Percentiles rank a stretch among this genome's conserved stretches.
Conservation (phyloP, 1,139 yeast genomes). For the Debaryomyces udenii region DNA sequence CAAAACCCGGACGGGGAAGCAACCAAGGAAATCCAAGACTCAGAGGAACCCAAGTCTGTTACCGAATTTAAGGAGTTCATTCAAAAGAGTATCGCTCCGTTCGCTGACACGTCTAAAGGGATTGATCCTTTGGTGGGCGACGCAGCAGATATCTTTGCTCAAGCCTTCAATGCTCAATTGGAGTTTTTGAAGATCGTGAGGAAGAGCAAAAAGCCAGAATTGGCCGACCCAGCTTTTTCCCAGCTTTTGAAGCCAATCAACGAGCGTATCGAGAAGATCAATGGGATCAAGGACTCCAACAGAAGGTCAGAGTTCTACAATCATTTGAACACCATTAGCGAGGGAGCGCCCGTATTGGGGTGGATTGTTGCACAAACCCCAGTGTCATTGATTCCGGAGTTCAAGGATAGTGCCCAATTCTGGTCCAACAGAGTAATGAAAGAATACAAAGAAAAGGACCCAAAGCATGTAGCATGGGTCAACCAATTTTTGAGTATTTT, state of each 20-base stretch:
- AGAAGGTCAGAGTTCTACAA: constrained; percentile 66
- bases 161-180: constrained; percentile 64
- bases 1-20: not conserved
- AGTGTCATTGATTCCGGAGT: constrained; percentile 73
- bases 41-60: constrained; percentile 48
- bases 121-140: constrained; percentile 68
- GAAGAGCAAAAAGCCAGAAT: constrained; percentile 65
- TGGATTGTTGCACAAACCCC: constrained; percentile 85
- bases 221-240: constrained; percentile 54
- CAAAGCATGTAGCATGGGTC: constrained; percentile 78
- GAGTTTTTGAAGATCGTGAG: constrained; percentile 62
- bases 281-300: constrained; percentile 70
- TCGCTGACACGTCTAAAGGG: constrained; percentile 56
- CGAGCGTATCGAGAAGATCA: constrained; percentile 58
- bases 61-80: constrained; percentile 59
- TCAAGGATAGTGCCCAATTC: constrained; percentile 89
- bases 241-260: constrained; percentile 72
- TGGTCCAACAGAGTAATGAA: constrained; percentile 91
- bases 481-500: constrained; percentile 62
- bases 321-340: constrained; percentile 81
- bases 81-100: constrained; percentile 58
- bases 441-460: constrained; percentile 74
- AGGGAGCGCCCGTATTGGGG: constrained; percentile 87
- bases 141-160: constrained; percentile 56
- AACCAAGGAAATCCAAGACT: no score